phyloP scores from a whole-genome alignment of 2,329 filamentous ascomycete species.

The Trichoderma afroharzianum region DNA sequence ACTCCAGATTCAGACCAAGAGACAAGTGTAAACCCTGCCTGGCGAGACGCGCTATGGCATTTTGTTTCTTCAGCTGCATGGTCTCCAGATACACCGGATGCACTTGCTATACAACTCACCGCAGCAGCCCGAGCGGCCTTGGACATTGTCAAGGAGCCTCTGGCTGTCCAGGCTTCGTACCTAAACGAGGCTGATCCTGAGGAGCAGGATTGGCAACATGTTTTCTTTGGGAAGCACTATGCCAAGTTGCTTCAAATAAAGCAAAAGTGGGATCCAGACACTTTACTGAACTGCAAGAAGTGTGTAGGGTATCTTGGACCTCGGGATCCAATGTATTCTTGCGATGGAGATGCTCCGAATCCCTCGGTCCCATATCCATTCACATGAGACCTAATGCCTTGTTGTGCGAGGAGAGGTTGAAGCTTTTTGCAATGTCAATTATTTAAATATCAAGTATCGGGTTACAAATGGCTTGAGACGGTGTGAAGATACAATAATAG shows the following conservation, averaged over 20 bases:
- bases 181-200: constrained; percentile 50
- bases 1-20: background rate
- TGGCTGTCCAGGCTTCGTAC: constrained; percentile 32
- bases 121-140: constrained; percentile 30
- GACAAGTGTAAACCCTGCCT: constrained; percentile 11
- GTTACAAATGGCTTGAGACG: no score
- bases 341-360: no score
- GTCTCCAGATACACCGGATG: background rate
- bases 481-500: no score
- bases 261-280: no score
- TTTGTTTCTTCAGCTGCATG: background rate
- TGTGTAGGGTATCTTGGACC: no score
- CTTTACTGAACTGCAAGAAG: constrained; percentile 22
- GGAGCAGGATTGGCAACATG: constrained; percentile 31
- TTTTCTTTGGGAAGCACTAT: no score
- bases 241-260: no score
- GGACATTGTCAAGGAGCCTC: constrained; percentile 36
- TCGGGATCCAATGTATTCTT: no score
- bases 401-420: background rate
- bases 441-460: no score
- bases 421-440: no score
- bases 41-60: constrained; percentile 5
- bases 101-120: background rate
- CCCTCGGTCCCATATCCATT: no score
- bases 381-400: no score